A percentile compares a stretch with the other conserved stretches of the same genome.
Conservation (phyloP, 768 basidiomycete genomes). For the Boletus fagicola region DNA sequence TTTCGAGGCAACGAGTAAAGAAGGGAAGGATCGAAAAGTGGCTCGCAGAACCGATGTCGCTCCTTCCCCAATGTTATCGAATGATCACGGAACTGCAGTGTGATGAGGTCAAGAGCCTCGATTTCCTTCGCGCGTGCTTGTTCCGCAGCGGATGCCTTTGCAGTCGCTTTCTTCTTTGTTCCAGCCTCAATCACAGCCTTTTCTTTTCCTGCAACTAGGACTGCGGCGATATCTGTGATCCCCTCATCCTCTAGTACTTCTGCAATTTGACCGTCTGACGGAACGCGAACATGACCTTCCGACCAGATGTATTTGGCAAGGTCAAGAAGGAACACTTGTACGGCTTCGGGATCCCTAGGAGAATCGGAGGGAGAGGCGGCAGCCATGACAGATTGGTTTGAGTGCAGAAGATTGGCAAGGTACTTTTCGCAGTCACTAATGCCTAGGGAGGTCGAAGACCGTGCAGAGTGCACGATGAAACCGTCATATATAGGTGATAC, state of each 20-base stretch:
- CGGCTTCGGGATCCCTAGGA: constrained; percentile 44
- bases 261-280: constrained; percentile 70
- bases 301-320: constrained; percentile 63
- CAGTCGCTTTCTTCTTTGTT: constrained; percentile 72
- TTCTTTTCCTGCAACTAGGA: constrained; percentile 88
- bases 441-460: constrained; percentile 61
- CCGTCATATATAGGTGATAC: constrained; percentile 78
- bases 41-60: constrained; percentile 88
- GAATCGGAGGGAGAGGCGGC: constrained; percentile 54
- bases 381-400: constrained; percentile 63
- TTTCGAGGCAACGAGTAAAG: constrained; percentile 39
- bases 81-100: constrained; percentile 67
- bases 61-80: constrained; percentile 81
- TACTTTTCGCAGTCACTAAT: constrained; percentile 70
- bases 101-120: constrained; percentile 79
- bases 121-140: constrained; percentile 80
- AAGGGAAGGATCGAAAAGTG: constrained; percentile 73
- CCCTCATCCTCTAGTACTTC: constrained; percentile 73
- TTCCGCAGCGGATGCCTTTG: constrained; percentile 73
- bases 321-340: constrained; percentile 54
- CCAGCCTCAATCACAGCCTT: constrained; percentile 84
- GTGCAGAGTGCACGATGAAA: constrained; percentile 53
- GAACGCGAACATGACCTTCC: constrained; percentile 68
- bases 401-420: constrained; percentile 68
- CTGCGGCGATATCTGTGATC: constrained; percentile 85